Evolutionary conservation across 2,329 filamentous ascomycete species (phyloP).

Genomic region (Simplicillium sp.): DNA sequence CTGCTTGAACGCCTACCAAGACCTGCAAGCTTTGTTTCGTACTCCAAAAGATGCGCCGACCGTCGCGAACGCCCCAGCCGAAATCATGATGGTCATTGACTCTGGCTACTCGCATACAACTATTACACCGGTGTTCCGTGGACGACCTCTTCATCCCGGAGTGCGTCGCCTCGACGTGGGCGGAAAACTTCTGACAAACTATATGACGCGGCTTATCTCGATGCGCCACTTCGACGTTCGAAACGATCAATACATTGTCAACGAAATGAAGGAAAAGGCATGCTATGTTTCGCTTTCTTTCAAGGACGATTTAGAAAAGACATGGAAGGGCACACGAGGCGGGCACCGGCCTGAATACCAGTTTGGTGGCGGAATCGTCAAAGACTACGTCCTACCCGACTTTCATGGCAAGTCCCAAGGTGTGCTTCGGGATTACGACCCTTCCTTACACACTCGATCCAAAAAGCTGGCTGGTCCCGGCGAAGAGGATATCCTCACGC

Average conservation of each 20-base stretch:
- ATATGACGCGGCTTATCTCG: conserved; percentile 81
- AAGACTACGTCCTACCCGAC: conserved; percentile 90
- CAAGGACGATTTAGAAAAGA: conserved; percentile 63
- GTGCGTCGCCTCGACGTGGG: conserved; percentile 82
- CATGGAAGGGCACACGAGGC: conserved; percentile 69
- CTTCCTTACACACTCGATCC: conserved; percentile 45
- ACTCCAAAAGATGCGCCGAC: conserved; percentile 39
- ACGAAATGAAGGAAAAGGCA: conserved; percentile 87
- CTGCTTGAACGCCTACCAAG: conserved; percentile 72
- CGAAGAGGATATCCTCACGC: conserved; percentile 80
- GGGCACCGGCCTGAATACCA: conserved; percentile 41
- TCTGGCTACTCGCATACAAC: conserved; percentile 91
- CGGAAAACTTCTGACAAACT: conserved; percentile 88
- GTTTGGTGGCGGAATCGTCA: conserved; percentile 54
- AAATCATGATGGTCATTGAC: conserved; percentile 82
- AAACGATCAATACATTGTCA: conserved; percentile 86
- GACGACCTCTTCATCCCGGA: conserved; percentile 69
- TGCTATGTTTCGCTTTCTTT: conserved; percentile 81
- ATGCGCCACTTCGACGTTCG: conserved; percentile 92
- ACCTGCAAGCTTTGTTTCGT: conserved; percentile 60
- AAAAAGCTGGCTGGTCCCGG: conserved; percentile 30
- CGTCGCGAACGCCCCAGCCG: conserved; percentile 45
- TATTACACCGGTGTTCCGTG: conserved; percentile 75
- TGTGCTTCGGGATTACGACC: conserved; percentile 68
- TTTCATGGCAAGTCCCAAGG: conserved; percentile 54